Evolutionary conservation across 2,329 filamentous ascomycete genomes (phyloP), one percentile per base, ranked within the genome.

Genomic region (Rutstroemia sydowiana): DNA sequence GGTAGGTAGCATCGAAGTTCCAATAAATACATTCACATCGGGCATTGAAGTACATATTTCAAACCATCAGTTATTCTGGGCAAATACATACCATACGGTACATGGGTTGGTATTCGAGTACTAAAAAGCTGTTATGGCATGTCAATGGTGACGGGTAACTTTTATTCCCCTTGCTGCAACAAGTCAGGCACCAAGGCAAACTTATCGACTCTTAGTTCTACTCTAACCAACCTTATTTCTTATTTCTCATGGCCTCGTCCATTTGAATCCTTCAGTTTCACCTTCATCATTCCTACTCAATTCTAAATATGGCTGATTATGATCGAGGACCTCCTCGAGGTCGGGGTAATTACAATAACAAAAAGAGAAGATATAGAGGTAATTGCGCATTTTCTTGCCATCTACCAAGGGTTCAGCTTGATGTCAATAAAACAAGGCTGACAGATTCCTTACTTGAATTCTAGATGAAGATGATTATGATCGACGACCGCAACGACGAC

Each of bases 341-440:
- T 60, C 60, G 18, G 59, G 65, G 26, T 61, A 63, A 52, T 50
- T 34, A 78, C 53, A 70, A 82, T 67, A 81, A 80, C 62, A 82
- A 86, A 68, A 95, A 95, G 72, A 78, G 86, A 63, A 80, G 89
- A 66, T 85, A 84, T 66, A 78, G 87, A 87, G 89, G 89, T 91
- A 68, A 39, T 32, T 50, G 31, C 32, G 20, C 41, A 13, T 30
- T 26, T 8, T 18, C 4, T 9, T 26, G 14, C 16, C 20, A 43
- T 11, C 20, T 39, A 18, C 41, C 10, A 32, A 36, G n/a, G 10
- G 23, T 13, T 30, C 2, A 26, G 23, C 8, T 26, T 7, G 28
- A 36, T 49, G 7, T 30, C 1, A 3, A 18, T 11, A 34, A 43
- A 52, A 55, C 55, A 43, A 62, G 59, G 58, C 63, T 66, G 61